These are phyloP conservation scores for Bruguiera sexangula DNA, from an alignment of 345 rosid genomes.

Conservation along the genomic window DNA sequence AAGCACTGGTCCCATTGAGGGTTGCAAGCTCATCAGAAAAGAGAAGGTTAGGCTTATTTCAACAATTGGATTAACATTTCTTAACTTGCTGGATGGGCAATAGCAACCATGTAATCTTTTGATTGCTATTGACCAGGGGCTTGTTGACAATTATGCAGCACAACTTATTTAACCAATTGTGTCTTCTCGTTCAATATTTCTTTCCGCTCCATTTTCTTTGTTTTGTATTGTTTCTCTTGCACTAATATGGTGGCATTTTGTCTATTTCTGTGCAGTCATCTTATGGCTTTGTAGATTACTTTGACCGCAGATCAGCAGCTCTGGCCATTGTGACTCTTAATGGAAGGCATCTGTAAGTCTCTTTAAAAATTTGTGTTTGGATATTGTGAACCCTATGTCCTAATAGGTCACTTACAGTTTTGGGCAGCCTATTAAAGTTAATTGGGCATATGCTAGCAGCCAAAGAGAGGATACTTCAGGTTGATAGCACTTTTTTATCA, in stretches of 20 bases:
- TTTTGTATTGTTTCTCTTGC: neutral
- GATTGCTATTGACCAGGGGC: neutral
- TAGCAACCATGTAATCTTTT: neutral
- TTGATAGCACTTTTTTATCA: neutral
- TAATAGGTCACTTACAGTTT: conserved; percentile 19
- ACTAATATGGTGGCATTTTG: neutral
- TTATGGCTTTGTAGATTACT: conserved; percentile 35
- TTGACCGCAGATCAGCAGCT: conserved; percentile 30
- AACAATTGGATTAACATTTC: neutral
- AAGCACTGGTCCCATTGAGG: conserved; percentile 26
- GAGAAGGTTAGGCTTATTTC: conserved; percentile 25
- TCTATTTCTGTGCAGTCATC: conserved; percentile 25
- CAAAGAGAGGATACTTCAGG: conserved; percentile 40
- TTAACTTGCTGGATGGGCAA: neutral
- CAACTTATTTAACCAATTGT: too few species aligned
- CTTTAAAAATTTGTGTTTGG: neutral
- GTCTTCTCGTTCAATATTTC: neutral
- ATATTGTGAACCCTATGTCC: conserved; percentile 6
- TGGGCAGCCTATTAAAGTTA: conserved; percentile 37
- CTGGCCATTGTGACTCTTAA: conserved; percentile 29
- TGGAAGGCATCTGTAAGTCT: conserved; percentile 34
- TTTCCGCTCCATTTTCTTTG: neutral
- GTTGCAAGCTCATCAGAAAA: conserved; percentile 31
- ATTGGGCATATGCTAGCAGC: conserved; percentile 38
- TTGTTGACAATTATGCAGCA: too few species aligned